Evolutionary conservation across 352 stramenopile species (phyloP).

Genomic region (Pythium vanterpoolii): DNA sequence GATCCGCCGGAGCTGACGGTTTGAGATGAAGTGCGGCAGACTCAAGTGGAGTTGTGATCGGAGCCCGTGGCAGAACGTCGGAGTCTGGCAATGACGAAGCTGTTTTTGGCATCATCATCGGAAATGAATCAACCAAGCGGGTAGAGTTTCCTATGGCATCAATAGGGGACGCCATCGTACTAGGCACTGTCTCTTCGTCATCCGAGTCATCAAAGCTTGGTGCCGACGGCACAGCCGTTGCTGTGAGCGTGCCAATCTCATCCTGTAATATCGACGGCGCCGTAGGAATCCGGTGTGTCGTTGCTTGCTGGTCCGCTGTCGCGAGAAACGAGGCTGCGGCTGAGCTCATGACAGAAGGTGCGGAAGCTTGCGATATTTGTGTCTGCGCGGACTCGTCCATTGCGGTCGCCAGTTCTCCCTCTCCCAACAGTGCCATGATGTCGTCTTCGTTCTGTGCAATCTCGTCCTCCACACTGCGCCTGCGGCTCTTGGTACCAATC

Average conservation of each 20-base stretch:
- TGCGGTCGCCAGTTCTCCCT: neutral
- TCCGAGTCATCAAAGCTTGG: conserved; percentile 43
- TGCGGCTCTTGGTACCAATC: neutral
- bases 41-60: neutral
- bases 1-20: conserved; percentile 20
- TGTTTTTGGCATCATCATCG: neutral
- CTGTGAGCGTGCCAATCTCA: conserved; percentile 6
- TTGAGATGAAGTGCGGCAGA: neutral
- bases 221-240: conserved; percentile 30
- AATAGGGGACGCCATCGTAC: neutral
- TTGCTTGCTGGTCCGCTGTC: conserved; percentile 1
- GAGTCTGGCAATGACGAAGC: neutral
- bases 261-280: neutral
- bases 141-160: neutral
- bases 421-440: conserved; percentile 41
- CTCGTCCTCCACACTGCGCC: conserved; percentile 29
- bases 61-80: neutral
- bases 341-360: neutral
- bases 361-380: neutral
- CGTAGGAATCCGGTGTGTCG: conserved; percentile 18
- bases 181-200: conserved; percentile 23
- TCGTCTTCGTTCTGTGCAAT: conserved; percentile 62
- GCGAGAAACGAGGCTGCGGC: neutral
- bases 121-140: neutral
- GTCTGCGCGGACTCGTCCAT: neutral